These are phyloP conservation scores for Pelargonium australe DNA, from an alignment of 441 rosid genomes.

Conservation along the genomic window DNA sequence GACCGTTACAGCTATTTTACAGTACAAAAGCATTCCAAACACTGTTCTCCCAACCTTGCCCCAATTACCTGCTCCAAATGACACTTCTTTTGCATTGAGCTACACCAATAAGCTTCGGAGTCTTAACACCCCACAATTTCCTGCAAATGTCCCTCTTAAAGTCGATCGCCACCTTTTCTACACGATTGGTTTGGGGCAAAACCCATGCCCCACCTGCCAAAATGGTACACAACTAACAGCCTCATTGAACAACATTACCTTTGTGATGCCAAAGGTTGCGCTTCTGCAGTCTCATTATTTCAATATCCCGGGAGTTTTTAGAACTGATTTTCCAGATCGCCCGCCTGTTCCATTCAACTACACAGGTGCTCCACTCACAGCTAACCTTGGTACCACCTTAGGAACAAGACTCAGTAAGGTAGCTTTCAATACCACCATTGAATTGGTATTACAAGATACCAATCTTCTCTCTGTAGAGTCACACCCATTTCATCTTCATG, in stretches of 20 bases:
- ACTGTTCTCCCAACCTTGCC: constrained; percentile 36
- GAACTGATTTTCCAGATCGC: constrained; percentile 49
- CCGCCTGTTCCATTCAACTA: constrained; percentile 56
- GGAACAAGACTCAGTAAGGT: constrained; percentile 51
- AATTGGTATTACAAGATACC: constrained; percentile 56
- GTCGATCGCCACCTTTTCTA: constrained; percentile 50
- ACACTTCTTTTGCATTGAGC: constrained; percentile 36
- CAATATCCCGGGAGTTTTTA: constrained; percentile 42
- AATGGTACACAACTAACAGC: constrained; percentile 49
- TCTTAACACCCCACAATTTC: constrained; percentile 38
- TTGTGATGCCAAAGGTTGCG: constrained; percentile 40
- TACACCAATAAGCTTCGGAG: constrained; percentile 36
- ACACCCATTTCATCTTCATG: constrained; percentile 75
- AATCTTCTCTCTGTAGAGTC: constrained; percentile 47
- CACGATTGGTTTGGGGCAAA: constrained; percentile 35
- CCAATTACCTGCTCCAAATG: constrained; percentile 40
- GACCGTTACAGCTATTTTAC: constrained; percentile 36
- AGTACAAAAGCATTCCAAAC: constrained; percentile 42
- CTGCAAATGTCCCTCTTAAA: constrained; percentile 43
- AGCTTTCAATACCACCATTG: constrained; percentile 50
- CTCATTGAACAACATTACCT: constrained; percentile 53
- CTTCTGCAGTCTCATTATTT: constrained; percentile 59
- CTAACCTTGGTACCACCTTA: constrained; percentile 24
- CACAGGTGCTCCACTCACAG: constrained; percentile 49
- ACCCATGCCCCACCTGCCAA: constrained; percentile 39